Evolutionary conservation across 202 grass and related monocot genomes (phyloP), one percentile per base, ranked within the genome.

Genomic region (Zoysia matrella): DNA sequence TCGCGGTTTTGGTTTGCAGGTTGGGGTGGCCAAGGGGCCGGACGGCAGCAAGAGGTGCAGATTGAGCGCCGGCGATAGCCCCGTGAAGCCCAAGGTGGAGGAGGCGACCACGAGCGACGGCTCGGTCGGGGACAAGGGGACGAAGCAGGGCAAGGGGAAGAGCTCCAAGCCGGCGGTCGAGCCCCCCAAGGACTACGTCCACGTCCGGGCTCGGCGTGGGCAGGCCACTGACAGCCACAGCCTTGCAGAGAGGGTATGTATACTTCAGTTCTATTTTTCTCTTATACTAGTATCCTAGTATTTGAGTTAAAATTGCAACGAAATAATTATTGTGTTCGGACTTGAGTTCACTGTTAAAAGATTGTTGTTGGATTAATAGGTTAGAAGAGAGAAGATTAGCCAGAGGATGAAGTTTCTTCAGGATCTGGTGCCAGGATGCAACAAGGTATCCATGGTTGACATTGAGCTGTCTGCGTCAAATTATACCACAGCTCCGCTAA

Each of bases 351-450:
- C 68, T 22, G 22, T 22, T 22, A 22, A 22, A 22, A 22, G 22
- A 22, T 13, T 61, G n/a, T 36, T 7, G 56, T 65, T 79, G 68
- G 11, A 49, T 84, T 57, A 9, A 72, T 68, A 98, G 95, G 90
- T 98, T 82, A 91, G 95, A 82, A 98, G 95, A 93, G 95, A 98
- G 73, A 98, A 95, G 90, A 98, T 98, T 65, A 93, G 90, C 73
- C 86, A 95, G 70, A 88, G 89, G 80, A 98, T 98, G 95, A 95
- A 98, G 40, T 74, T 98, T 76, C 90, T 98, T 46, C 92, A 98
- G 86, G 95, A 98, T 83, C 83, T 98, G 22, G 95, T 98, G 67
- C 95, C 95, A 39, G 95, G 90, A 74, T 98, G 95, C 79, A 98
- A 95, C 76, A 98, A 98, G 95, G 95, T 98, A 91, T 67, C 40